A percentile compares a stretch with the other conserved stretches of the same genome.
Evolutionary conservation across 2,329 filamentous ascomycete species (phyloP).

Genomic region (Claviceps pusilla): DNA sequence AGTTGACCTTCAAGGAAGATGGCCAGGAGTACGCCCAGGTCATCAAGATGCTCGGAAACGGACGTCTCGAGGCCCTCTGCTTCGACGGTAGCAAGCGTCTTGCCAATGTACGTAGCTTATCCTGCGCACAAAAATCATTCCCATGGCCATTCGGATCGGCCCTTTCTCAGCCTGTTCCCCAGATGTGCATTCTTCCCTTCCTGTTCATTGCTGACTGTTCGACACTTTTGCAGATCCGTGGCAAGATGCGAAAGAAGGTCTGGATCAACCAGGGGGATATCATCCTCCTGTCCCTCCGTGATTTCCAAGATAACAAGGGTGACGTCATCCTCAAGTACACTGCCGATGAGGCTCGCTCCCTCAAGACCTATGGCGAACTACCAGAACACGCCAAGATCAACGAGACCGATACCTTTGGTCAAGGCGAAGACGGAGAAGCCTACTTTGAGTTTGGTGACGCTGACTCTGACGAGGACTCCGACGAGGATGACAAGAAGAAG

Average conservation of each 20-base stretch:
- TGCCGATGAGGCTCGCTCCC: slow-evolving; percentile 82
- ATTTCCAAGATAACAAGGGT: slow-evolving; percentile 91
- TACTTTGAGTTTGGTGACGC: slow-evolving; percentile 99
- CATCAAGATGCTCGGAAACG: slow-evolving; percentile 91
- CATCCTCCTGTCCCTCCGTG: slow-evolving; percentile 72
- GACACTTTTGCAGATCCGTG: slow-evolving; percentile 35
- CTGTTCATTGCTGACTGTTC: neutral
- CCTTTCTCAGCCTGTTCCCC: too few species aligned
- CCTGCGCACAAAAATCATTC: neutral
- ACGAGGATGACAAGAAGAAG: slow-evolving; percentile 46
- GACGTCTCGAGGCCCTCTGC: slow-evolving; percentile 79
- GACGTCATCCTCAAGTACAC: slow-evolving; percentile 96
- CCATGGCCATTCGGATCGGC: too few species aligned
- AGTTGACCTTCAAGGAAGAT: slow-evolving; percentile 97
- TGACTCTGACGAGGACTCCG: slow-evolving; percentile 42
- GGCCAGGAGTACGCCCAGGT: slow-evolving; percentile 52
- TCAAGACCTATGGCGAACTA: slow-evolving; percentile 95
- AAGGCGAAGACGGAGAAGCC: slow-evolving; percentile 85
- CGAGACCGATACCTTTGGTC: slow-evolving; percentile 89
- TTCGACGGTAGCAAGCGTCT: slow-evolving; percentile 60
- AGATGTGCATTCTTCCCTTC: too few species aligned
- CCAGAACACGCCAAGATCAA: slow-evolving; percentile 99
- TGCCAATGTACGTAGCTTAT: slow-evolving; percentile 22
- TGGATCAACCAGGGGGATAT: slow-evolving; percentile 99
- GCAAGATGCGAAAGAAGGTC: slow-evolving; percentile 98